Percentiles rank a stretch among this genome's conserved stretches.
phyloP scores from a whole-genome alignment of 164 flowering plant genomes.

The Houttuynia cordata region DNA sequence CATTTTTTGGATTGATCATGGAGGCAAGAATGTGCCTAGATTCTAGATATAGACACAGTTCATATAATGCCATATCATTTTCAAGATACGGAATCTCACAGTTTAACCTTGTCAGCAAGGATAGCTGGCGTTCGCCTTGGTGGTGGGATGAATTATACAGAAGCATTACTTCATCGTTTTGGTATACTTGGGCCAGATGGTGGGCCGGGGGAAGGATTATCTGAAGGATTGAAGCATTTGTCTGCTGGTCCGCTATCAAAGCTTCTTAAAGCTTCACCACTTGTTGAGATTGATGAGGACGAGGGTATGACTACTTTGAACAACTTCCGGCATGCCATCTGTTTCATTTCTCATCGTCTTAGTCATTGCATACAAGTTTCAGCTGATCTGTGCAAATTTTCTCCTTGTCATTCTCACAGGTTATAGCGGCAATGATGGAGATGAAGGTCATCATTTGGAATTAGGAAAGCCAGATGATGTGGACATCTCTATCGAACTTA shows the following conservation, averaged over 20 bases:
- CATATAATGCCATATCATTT: constrained; percentile 72
- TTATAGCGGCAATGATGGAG: constrained; percentile 32
- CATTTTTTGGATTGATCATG: constrained; percentile 78
- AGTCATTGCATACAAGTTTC: not conserved
- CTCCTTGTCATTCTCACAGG: constrained; percentile 9
- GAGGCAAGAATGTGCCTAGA: constrained; percentile 34
- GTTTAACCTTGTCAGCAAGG: constrained; percentile 65
- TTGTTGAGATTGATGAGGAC: constrained; percentile 23
- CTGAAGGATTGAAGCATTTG: constrained; percentile 67
- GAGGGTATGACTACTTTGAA: constrained; percentile 29
- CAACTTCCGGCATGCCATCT: not conserved
- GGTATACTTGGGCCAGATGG: constrained; percentile 94
- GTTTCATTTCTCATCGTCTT: not conserved
- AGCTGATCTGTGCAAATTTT: not conserved
- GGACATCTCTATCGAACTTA: constrained; percentile 69
- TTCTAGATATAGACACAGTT: constrained; percentile 51
- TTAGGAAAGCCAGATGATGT: constrained; percentile 81
- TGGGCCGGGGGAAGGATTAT: constrained; percentile 82
- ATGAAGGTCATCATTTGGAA: constrained; percentile 29
- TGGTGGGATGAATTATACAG: constrained; percentile 94
- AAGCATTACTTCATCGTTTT: constrained; percentile 82
- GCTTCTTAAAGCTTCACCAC: constrained; percentile 57
- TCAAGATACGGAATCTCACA: constrained; percentile 57
- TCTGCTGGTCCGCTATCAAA: constrained; percentile 71
- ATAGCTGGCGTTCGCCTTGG: constrained; percentile 84